phyloP scores from a whole-genome alignment of 192 early-diverging fungal species.

The Fimicolochytrium jonesii region DNA sequence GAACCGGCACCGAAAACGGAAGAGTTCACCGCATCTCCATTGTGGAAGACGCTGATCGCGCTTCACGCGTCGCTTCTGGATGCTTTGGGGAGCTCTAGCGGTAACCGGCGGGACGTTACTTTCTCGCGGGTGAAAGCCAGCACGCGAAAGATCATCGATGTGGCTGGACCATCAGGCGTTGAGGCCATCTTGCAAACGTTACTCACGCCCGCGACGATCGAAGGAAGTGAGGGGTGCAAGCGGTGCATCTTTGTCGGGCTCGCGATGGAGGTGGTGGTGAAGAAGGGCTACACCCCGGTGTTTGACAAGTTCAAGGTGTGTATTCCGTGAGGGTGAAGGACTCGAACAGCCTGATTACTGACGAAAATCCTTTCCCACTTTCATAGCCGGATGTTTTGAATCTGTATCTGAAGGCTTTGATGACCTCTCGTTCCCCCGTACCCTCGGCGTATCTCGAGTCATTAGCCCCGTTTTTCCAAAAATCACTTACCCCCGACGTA shows the following conservation, averaged over 20 bases:
- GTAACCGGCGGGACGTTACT: slow-evolving; percentile 37
- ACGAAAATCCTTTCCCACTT: too few species aligned
- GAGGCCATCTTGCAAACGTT: slow-evolving; percentile 2
- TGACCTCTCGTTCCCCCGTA: slow-evolving; percentile 35
- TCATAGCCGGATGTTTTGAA: slow-evolving; percentile 47
- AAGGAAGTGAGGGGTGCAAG: slow-evolving; percentile 14
- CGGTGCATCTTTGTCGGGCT: slow-evolving; percentile 3
- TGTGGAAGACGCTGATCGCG: slow-evolving; percentile 28
- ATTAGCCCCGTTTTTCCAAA: slow-evolving; percentile 22
- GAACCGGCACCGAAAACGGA: background rate
- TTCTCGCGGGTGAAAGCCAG: background rate
- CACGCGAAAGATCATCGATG: background rate
- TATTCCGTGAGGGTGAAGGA: too few species aligned
- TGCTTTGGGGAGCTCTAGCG: slow-evolving; percentile 39
- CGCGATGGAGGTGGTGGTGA: background rate
- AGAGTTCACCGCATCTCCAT: slow-evolving; percentile 9
- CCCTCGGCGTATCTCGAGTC: slow-evolving; percentile 38
- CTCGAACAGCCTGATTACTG: too few species aligned
- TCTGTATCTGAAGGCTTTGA: slow-evolving; percentile 38
- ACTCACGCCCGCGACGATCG: background rate
- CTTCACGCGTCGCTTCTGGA: slow-evolving; percentile 52
- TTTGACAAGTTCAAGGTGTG: background rate
- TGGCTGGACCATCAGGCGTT: slow-evolving; percentile 2
- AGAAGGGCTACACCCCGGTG: background rate
- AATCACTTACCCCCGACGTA: background rate